These are phyloP conservation scores for Dichotomopilus funicola DNA, from an alignment of 2,329 filamentous ascomycete species.

Conservation along the genomic window DNA sequence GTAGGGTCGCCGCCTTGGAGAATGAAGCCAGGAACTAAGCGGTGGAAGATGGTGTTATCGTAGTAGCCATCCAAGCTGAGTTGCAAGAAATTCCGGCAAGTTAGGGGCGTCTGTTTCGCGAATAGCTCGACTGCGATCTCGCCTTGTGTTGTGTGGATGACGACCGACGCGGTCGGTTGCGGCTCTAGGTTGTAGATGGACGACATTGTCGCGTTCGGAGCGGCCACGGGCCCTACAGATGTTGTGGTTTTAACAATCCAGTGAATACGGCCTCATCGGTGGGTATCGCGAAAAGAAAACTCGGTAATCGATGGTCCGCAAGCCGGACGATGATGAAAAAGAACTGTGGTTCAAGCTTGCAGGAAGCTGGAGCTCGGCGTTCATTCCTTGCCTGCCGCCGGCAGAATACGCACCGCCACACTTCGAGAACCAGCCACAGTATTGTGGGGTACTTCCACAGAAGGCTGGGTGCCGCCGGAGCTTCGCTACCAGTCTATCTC, in stretches of 20 bases:
- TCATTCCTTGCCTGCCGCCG: neutral
- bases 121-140: slow-evolving; percentile 90
- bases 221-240: too few species aligned
- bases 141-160: slow-evolving; percentile 83
- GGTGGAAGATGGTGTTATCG: slow-evolving; percentile 87
- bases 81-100: slow-evolving; percentile 92
- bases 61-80: slow-evolving; percentile 95
- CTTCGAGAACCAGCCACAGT: neutral
- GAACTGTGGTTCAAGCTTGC: too few species aligned
- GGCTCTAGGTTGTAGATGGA: slow-evolving; percentile 91
- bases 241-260: too few species aligned
- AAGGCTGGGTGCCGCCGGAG: neutral
- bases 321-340: too few species aligned
- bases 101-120: slow-evolving; percentile 85
- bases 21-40: slow-evolving; percentile 85
- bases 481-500: too few species aligned
- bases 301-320: too few species aligned
- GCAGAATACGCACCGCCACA: neutral
- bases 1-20: slow-evolving; percentile 93
- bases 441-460: neutral
- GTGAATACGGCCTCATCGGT: too few species aligned
- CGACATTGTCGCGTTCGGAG: slow-evolving; percentile 55
- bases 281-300: too few species aligned
- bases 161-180: slow-evolving; percentile 83
- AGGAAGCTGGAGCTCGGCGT: too few species aligned